Evolutionary conservation across 176 grass and related monocot species (phyloP).

Genomic region (Oryza glumipatula): DNA sequence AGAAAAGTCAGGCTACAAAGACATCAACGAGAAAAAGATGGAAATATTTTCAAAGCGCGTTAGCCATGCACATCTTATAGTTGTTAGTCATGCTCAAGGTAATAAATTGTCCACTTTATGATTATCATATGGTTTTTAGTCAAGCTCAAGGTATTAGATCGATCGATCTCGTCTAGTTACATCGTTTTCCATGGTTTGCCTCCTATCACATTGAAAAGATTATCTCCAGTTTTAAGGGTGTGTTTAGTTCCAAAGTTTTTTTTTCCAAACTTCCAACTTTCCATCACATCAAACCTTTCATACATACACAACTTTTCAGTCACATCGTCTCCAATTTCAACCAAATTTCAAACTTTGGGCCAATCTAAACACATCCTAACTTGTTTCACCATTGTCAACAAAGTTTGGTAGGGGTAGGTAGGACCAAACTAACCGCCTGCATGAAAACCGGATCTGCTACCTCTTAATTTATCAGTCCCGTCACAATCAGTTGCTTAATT

Average conservation of each 20-base stretch:
- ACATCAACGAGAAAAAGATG: too few species aligned
- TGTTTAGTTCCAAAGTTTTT: too few species aligned
- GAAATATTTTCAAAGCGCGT: too few species aligned
- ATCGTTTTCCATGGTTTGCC: neutral
- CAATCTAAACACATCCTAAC: too few species aligned
- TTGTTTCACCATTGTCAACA: neutral
- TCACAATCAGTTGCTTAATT: neutral
- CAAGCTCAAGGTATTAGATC: neutral
- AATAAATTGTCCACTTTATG: neutral
- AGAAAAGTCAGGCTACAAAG: too few species aligned
- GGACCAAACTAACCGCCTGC: neutral
- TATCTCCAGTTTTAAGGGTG: neutral
- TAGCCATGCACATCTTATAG: neutral
- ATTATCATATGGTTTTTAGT: neutral
- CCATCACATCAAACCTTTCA: too few species aligned
- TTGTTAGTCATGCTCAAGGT: too few species aligned
- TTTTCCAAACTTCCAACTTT: too few species aligned
- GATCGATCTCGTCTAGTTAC: neutral
- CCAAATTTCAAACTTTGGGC: too few species aligned
- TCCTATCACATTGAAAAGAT: neutral
- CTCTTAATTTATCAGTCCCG: neutral
- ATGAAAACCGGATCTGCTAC: neutral
- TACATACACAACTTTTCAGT: too few species aligned
- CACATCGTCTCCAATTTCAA: too few species aligned
- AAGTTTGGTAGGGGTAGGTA: neutral